Evolutionary conservation across 768 basidiomycete species (phyloP), one percentile per base, ranked within the genome.

Genomic region (Lentinus tigrinus): DNA sequence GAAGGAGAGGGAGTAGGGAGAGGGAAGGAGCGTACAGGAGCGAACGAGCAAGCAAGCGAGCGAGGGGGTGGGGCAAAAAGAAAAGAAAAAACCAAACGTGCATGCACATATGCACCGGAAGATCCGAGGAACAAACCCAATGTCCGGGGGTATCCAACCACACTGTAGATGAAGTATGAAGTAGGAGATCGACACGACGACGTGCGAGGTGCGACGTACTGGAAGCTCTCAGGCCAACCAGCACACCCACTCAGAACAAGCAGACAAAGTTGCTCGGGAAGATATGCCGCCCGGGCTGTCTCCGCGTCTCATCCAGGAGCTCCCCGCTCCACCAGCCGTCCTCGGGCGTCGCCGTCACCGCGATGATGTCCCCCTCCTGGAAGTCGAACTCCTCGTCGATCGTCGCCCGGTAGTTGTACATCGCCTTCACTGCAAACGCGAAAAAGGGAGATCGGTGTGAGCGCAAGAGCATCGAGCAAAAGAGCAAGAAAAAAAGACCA

Each of bases 241-340:
- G 34, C 43, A 36, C 13, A 27, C 9, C 37, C 34, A 24, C 21
- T 71, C 66, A 90, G 75, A 93, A 91, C 70, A 93, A 70, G 68
- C 85, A 86, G 43, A 93, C 91, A 73, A 91, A 93, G 70, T 93
- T 93, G 73, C 91, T 93, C 54, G 91, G 92, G 81, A 94, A 93
- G 52, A 91, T 83, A 67, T 90, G 84, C 55, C 86, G 77, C 31
- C 91, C 91, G 16, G 78, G 77, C 62, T 87, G 81, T 62, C 91
- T 77, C 63, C 92, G 74, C 28, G 78, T 77, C 64, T 92, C 89
- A 60, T 91, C 89, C n/a, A 93, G 74, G 57, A 93, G 72, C 65
- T 90, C 88, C 23, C 96, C 96, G 55, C 86, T 90, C 96, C 95
- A 98, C 96, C 96, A 98, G 1, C 96, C 96, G 66, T 97, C 95